A percentile compares a stretch with the other conserved stretches of the same genome.
Evolutionary conservation across 176 grass and related monocot species (phyloP).

Genomic region (Raddia guianensis): DNA sequence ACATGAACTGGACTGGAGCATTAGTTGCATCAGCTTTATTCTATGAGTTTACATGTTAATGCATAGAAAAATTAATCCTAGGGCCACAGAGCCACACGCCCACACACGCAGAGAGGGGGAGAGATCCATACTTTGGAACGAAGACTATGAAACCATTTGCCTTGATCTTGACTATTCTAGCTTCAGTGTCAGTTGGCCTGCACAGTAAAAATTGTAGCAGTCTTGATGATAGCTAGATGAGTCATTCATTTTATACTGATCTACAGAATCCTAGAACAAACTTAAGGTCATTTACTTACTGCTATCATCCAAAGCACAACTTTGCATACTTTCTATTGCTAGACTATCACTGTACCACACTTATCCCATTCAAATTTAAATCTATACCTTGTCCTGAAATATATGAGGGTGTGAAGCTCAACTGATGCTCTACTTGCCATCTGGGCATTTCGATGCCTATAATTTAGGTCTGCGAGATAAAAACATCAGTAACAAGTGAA

Average conservation of each 20-base stretch:
- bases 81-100: neutral
- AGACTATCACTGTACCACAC: constrained; percentile 18
- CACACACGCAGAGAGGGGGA: neutral
- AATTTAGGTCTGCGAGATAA: constrained; percentile 73
- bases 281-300: constrained; percentile 30
- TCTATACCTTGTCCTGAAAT: constrained; percentile 91
- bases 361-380: constrained; percentile 21
- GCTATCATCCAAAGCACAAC: neutral
- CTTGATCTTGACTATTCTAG: constrained; percentile 97
- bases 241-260: constrained; percentile 24
- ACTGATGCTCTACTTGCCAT: constrained; percentile 97
- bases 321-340: constrained; percentile 18
- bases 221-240: neutral
- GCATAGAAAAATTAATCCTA: neutral
- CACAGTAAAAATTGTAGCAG: constrained; percentile 22
- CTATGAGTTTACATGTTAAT: neutral
- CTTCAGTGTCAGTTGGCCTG: constrained; percentile 92
- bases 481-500: constrained; percentile 42
- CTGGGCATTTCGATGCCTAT: constrained; percentile 94
- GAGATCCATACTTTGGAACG: constrained; percentile 80
- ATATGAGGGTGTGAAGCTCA: constrained; percentile 95
- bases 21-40: neutral
- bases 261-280: constrained; percentile 18
- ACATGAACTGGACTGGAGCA: neutral
- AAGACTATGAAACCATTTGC: constrained; percentile 98